Conservation (phyloP, 2,329 filamentous ascomycete species). For the Hymenoscyphus albidus region DNA sequence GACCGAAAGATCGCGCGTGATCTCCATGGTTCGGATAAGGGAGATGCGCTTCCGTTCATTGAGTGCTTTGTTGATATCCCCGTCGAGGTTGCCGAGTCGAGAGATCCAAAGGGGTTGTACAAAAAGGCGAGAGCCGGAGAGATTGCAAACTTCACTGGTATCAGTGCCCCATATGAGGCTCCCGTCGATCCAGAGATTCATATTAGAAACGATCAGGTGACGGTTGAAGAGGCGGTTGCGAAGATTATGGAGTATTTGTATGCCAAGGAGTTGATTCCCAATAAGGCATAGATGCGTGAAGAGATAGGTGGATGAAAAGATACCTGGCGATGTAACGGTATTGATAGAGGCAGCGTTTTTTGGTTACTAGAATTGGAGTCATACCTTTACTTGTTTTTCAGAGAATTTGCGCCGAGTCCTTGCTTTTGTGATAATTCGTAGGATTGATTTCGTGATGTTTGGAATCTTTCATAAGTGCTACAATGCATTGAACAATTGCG, state of each 20-base stretch:
- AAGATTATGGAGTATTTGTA: constrained; percentile 80
- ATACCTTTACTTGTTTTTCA: background rate
- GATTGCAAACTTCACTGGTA: constrained; percentile 96
- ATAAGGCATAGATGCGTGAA: constrained; percentile 14
- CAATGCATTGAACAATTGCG: constrained; percentile 25
- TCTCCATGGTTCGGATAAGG: constrained; percentile 65
- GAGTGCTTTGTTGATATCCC: constrained; percentile 93
- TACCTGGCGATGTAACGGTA: background rate
- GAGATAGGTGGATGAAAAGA: background rate
- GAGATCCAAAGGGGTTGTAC: constrained; percentile 96
- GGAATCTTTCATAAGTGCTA: constrained; percentile 22
- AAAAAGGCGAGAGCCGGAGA: constrained; percentile 92
- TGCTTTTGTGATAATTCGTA: background rate
- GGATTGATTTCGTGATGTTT: constrained; percentile 10
- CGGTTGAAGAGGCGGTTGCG: constrained; percentile 82
- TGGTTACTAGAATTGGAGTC: background rate
- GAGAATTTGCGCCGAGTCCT: too few relatives aligned
- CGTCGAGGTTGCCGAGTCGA: constrained; percentile 85
- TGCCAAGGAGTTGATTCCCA: constrained; percentile 57
- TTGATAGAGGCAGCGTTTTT: background rate
- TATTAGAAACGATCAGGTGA: constrained; percentile 76
- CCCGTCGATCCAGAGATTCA: constrained; percentile 82
- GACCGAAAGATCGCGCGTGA: constrained; percentile 80
- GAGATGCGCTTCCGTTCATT: constrained; percentile 74
- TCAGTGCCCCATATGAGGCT: constrained; percentile 91